Evolutionary conservation across 768 basidiomycete genomes (phyloP).

Genomic region (Tulasnella sp.): DNA sequence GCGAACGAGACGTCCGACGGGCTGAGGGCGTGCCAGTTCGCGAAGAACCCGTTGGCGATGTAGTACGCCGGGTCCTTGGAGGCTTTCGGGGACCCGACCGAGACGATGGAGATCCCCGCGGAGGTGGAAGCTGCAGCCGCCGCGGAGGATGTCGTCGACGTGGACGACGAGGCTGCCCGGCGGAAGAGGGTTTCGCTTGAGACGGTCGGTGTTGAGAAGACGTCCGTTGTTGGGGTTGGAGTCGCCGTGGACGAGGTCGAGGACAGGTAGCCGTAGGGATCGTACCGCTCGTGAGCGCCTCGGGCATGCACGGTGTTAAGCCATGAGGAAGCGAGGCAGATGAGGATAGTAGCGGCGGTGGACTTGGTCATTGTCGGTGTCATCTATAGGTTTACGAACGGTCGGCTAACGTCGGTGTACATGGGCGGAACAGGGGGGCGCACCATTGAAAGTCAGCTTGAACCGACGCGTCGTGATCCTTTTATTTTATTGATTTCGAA

Average conservation of each 20-base stretch:
- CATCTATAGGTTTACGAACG: not conserved
- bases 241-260: not conserved
- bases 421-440: not conserved
- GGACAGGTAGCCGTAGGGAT: constrained; percentile 5
- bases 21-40: constrained; percentile 3
- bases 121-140: not conserved
- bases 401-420: not conserved
- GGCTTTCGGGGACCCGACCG: not conserved
- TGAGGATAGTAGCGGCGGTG: not conserved
- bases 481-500: not conserved
- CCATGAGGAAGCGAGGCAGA: not conserved
- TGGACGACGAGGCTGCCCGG: not conserved
- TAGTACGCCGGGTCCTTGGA: not conserved
- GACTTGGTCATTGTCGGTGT: not conserved
- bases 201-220: not conserved
- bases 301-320: not conserved
- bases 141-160: not conserved
- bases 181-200: not conserved
- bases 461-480: not conserved
- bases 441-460: not conserved
- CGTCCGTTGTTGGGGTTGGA: not conserved
- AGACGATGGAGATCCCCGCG: not conserved
- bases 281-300: constrained; percentile 6
- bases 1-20: not conserved
- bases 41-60: constrained; percentile 10